Percentiles rank a stretch among this genome's conserved stretches.
phyloP scores from a whole-genome alignment of 352 stramenopile species.

The Pythium periplocum region DNA sequence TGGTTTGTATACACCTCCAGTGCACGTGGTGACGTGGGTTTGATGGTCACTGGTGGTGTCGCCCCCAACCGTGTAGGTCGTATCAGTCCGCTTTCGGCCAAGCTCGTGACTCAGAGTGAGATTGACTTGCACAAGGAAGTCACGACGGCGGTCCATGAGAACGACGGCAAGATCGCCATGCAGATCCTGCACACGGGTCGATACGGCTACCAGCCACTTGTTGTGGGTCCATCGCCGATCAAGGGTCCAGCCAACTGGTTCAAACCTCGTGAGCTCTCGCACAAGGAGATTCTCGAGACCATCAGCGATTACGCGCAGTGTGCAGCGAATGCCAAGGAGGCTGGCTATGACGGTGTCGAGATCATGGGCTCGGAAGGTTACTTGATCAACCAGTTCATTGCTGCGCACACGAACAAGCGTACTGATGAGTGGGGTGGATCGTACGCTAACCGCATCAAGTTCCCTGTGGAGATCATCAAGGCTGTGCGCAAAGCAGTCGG shows the following conservation, averaged over 20 bases:
- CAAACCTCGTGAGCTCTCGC: conserved; percentile 79
- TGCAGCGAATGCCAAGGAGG: conserved; percentile 75
- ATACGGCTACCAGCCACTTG: conserved; percentile 96
- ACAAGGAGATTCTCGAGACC: conserved; percentile 78
- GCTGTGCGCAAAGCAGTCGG: conserved; percentile 87
- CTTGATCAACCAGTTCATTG: conserved; percentile 98
- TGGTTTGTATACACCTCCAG: conserved; percentile 10
- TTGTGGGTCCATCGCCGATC: conserved; percentile 88
- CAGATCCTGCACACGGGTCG: conserved; percentile 92
- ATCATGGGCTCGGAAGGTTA: conserved; percentile 99
- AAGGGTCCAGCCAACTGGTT: conserved; percentile 94
- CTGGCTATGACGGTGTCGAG: conserved; percentile 97
- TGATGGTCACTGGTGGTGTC: conserved; percentile 94
- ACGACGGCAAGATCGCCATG: conserved; percentile 84
- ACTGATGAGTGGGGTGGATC: conserved; percentile 92
- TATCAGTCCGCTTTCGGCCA: conserved; percentile 91
- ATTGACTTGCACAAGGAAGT: conserved; percentile 90
- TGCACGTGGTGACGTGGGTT: conserved; percentile 90
- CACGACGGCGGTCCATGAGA: conserved; percentile 90
- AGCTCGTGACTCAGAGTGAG: conserved; percentile 89
- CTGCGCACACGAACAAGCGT: conserved; percentile 91
- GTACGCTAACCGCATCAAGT: conserved; percentile 93
- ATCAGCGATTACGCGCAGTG: conserved; percentile 93
- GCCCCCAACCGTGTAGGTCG: conserved; percentile 93
- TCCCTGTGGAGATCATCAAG: conserved; percentile 93